Conservation (phyloP, 139 green algal genomes). For the Desmodesmus armatus region DNA sequence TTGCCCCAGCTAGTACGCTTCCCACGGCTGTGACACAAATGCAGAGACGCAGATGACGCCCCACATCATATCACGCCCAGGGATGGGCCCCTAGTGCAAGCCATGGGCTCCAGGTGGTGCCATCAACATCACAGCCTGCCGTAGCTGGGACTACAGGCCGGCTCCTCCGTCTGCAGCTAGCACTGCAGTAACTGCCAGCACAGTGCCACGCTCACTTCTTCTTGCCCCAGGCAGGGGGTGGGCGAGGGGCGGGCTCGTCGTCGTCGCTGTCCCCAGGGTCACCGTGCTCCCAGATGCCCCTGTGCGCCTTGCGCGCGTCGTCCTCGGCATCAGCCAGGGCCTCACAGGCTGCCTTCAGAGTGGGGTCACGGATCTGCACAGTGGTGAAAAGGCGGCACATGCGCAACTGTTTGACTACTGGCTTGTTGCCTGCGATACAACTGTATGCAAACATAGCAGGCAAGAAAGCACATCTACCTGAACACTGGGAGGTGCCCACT, state of each 20-base stretch:
- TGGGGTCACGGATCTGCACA: slow-evolving; percentile 10
- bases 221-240: slow-evolving; percentile 10
- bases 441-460: not conserved
- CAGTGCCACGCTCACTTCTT: not conserved
- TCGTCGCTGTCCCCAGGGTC: slow-evolving; percentile 87
- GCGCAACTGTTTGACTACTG: too few species aligned
- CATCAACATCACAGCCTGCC: not conserved
- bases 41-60: too few species aligned
- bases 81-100: too few species aligned
- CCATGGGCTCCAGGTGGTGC: too few species aligned
- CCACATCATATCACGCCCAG: too few species aligned
- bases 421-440: too few species aligned
- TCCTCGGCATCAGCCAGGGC: slow-evolving; percentile 74
- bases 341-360: slow-evolving; percentile 37
- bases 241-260: slow-evolving; percentile 47
- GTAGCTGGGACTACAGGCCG: not conserved
- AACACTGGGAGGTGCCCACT: too few species aligned
- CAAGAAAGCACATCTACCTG: too few species aligned
- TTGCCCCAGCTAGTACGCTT: too few species aligned
- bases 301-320: slow-evolving; percentile 67
- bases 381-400: not conserved
- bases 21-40: too few species aligned
- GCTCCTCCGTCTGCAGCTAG: not conserved
- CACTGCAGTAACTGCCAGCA: not conserved
- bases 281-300: slow-evolving; percentile 89